Percentiles rank a stretch among this genome's conserved stretches.
These are phyloP conservation scores for Penicillium brasilianum DNA, from an alignment of 2,329 filamentous ascomycete species.

Conservation along the genomic window DNA sequence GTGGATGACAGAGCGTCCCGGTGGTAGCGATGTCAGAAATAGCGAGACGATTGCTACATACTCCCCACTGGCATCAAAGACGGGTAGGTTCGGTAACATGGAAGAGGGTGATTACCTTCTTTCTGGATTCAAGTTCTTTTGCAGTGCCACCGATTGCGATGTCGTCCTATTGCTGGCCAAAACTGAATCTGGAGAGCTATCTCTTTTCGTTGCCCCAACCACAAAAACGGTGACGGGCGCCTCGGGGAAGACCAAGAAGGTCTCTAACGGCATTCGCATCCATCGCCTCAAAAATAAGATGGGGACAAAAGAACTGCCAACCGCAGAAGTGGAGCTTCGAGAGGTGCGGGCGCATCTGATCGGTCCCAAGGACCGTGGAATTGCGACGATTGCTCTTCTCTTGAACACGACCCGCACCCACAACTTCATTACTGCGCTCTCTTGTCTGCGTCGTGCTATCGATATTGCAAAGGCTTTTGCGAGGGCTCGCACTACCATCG, in stretches of 20 bases:
- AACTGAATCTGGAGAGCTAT: slow-evolving; percentile 59
- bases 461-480: slow-evolving; percentile 48
- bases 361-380: slow-evolving; percentile 68
- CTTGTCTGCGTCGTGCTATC: slow-evolving; percentile 44
- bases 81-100: slow-evolving; percentile 20
- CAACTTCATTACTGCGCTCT: slow-evolving; percentile 44
- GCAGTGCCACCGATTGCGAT: slow-evolving; percentile 66
- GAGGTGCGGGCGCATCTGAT: slow-evolving; percentile 69
- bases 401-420: slow-evolving; percentile 65
- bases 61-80: slow-evolving; percentile 31
- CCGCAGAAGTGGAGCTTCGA: slow-evolving; percentile 71
- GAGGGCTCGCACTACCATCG: slow-evolving; percentile 41
- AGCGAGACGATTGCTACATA: slow-evolving; percentile 66
- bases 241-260: slow-evolving; percentile 38
- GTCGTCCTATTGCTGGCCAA: slow-evolving; percentile 69
- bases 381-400: slow-evolving; percentile 69
- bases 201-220: slow-evolving; percentile 69
- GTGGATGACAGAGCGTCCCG: slow-evolving; percentile 76
- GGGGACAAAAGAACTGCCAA: slow-evolving; percentile 65
- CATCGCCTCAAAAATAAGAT: slow-evolving; percentile 74
- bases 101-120: slow-evolving; percentile 49
- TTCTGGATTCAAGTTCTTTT: slow-evolving; percentile 74
- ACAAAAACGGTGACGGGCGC: slow-evolving; percentile 40
- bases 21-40: slow-evolving; percentile 70
- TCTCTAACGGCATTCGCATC: slow-evolving; percentile 68